Base-by-base conservation (phyloP, 2,329 filamentous ascomycete species). In the Elsinoe batatas region DNA sequence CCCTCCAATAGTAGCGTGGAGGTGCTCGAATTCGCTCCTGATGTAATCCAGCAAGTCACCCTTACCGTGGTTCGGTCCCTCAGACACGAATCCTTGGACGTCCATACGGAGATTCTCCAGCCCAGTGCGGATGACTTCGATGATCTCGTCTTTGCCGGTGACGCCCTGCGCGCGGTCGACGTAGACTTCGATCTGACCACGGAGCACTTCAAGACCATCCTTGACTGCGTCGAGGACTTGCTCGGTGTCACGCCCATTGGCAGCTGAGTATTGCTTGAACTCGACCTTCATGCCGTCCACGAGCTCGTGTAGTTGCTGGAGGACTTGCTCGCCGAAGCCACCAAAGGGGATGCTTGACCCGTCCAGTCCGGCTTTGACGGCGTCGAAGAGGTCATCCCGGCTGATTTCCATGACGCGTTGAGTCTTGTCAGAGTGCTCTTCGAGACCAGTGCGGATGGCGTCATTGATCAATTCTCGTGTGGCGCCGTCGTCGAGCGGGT, bases 221-320 rank as follows among this genome's bases (percentile, higher is more conserved):
- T 89, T 91, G 42, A 94, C 84, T 0, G 89, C 87, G 67, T 93
- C 88, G 3, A 96, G 76, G 11, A 95, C 83, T 67, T 95, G 88
- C 68, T 95, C 90, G 0, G 89, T 91, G 66, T 93, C 88, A 57
- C 83, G 80, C 38, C 86, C 88, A 62, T 83, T 88, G 59, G 86
- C 84, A 2, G 87, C 82, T 17, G 88, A 84, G 62, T 89, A 91
- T 63, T 91, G 81, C 67, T 91, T 90, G 67, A 85, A 81, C 62
- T 84, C 81, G 4, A 73, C 72, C 57, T 80, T 81, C 74, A 85
- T 82, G 38, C 76, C 77, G 36, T 82, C 75, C 20, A 84, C 71
- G 35, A 84, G 70, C 30, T 77, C 74, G 55, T 82, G 77, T 47
- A 85, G 74, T 42, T 79, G 79, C 50, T 78, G 70, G 54, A 84